Base-by-base conservation (phyloP, 805 yeast genomes). In the Komagataella phaffii region DNA sequence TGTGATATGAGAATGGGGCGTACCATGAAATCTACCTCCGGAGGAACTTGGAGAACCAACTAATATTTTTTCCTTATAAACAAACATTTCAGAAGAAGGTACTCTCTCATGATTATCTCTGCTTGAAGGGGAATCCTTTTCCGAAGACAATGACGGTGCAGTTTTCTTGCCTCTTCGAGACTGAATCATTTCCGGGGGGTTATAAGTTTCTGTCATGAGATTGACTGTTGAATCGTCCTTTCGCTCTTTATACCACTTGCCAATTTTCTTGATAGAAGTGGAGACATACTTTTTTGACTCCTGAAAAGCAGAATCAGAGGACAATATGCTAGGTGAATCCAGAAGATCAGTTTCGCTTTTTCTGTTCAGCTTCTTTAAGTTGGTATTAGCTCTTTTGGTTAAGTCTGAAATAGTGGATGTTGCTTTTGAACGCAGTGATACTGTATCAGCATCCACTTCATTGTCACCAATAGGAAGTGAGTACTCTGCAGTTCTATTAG, bases 111-210 rank as follows among this genome's bases (percentile, higher is more conserved):
- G 40, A 14, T 30, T 30, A 30, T 30, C 40, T 30, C 40, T 30
- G 10, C 44, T 23, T 6, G 44, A 8, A 30, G 17, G 23, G n/a
- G 45, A 30, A 18, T 44, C 46, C 51, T 52, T 19, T 21, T 43
- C 5, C 49, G 53, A 44, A 54, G 54, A 43, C 50, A 50, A 18
- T 45, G 49, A 7, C 50, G 55, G 49, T 46, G 54, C 40, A 44
- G 52, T 12, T 44, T 51, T 51, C n/a, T 23, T 17, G 10, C 23
- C 45, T 49, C 85, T 69, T 60, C 86, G 67, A 24, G 71, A 78
- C 46, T 76, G 70, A n/a, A 82, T 82, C 88, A 82, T 82, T 59
- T 81, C 86, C 0, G 87, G 87, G 0, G 82, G 77, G 2, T 54
- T 55, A 51, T 64, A 64, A 8, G 36, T 46, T 48, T 10, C 51